These are phyloP conservation scores for Styphnolobium japonicum DNA, from an alignment of 306 rosid species.

Conservation along the genomic window DNA sequence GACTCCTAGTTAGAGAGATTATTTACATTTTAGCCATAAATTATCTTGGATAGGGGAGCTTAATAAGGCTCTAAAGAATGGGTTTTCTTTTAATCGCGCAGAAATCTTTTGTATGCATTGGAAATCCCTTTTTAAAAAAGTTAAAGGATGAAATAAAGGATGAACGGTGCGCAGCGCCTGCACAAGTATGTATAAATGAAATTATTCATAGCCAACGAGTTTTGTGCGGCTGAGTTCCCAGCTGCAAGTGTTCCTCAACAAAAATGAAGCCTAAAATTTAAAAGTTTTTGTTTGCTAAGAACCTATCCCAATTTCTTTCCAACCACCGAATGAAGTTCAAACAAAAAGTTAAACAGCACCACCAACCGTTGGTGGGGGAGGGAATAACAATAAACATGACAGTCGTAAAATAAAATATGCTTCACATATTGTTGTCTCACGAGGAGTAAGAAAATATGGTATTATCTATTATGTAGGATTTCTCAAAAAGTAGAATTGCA, in stretches of 20 bases:
- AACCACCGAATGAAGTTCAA: neutral
- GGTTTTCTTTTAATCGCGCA: too few species aligned
- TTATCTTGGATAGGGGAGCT: too few species aligned
- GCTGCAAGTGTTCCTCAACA: neutral
- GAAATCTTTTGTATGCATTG: neutral
- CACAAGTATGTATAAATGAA: too few species aligned
- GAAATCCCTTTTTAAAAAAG: neutral
- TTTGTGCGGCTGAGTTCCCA: too few species aligned
- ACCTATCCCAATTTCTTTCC: neutral
- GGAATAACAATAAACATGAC: too few species aligned
- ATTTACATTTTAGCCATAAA: too few species aligned
- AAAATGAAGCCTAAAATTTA: neutral
- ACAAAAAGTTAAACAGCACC: too few species aligned
- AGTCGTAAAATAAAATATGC: neutral
- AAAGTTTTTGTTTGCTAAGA: neutral
- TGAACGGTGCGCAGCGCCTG: too few species aligned
- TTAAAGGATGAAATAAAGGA: too few species aligned
- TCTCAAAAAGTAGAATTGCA: constrained; percentile 9
- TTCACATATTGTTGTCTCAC: neutral
- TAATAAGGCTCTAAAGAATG: too few species aligned
- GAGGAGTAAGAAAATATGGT: neutral
- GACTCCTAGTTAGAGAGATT: too few species aligned
- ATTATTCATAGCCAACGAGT: too few species aligned
- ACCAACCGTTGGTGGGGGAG: neutral
- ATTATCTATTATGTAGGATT: neutral